Evolutionary conservation across 345 rosid genomes (phyloP).

Genomic region (Limnanthes douglasii): DNA sequence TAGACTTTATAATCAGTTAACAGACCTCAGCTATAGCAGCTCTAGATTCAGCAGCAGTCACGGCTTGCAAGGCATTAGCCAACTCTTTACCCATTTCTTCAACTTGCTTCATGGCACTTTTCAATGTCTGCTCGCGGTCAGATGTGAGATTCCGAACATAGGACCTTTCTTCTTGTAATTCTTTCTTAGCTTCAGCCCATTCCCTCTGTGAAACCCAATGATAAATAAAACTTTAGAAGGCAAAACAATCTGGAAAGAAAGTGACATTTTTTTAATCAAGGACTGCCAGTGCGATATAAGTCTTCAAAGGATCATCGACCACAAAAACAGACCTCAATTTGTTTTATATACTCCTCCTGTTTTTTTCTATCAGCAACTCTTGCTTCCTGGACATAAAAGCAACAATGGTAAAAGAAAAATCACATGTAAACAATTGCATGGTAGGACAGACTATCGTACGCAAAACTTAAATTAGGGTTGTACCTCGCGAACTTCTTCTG

Average conservation of each 20-base stretch:
- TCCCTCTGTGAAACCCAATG: conserved; percentile 44
- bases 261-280: no score
- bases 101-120: conserved; percentile 67
- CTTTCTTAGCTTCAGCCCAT: conserved; percentile 90
- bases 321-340: conserved; percentile 47
- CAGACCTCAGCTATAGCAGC: conserved; percentile 85
- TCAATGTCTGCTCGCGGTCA: conserved; percentile 58
- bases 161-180: conserved; percentile 71
- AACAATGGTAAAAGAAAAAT: background rate
- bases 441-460: background rate
- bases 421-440: background rate
- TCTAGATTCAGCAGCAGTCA: conserved; percentile 69
- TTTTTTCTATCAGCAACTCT: conserved; percentile 73
- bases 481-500: conserved; percentile 90
- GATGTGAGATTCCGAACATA: conserved; percentile 41
- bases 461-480: conserved; percentile 2
- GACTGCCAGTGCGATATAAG: no score
- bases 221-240: conserved; percentile 2
- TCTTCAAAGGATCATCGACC: background rate
- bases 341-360: conserved; percentile 58
- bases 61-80: conserved; percentile 58
- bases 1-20: conserved; percentile 1
- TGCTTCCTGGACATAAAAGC: conserved; percentile 33
- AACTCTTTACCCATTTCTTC: conserved; percentile 75
- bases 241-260: conserved; percentile 1